These are phyloP conservation scores for Podaxis sp. DNA, from an alignment of 768 basidiomycete genomes.

Conservation along the genomic window DNA sequence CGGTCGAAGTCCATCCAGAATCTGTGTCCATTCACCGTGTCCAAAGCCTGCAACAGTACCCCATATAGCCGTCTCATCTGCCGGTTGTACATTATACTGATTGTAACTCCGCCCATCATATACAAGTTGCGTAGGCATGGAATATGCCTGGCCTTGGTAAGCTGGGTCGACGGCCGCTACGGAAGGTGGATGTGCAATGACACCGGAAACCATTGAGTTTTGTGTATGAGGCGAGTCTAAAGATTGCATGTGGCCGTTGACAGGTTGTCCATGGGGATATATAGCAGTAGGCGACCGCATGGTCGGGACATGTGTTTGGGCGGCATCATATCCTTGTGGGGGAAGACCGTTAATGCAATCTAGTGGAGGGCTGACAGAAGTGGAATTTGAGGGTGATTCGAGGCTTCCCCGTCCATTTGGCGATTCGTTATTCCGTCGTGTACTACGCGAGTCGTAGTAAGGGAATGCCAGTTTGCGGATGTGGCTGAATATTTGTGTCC, in stretches of 20 bases:
- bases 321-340: conserved; percentile 35
- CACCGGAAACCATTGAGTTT: conserved; percentile 16
- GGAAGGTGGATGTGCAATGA: conserved; percentile 21
- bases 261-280: conserved; percentile 20
- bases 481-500: conserved; percentile 57
- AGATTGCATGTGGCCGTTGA: conserved; percentile 16
- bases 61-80: conserved; percentile 70
- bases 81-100: conserved; percentile 45
- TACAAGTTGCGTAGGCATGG: conserved; percentile 23
- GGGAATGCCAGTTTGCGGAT: conserved; percentile 80
- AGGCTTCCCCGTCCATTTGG: conserved; percentile 43
- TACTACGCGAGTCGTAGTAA: conserved; percentile 68
- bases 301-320: conserved; percentile 26
- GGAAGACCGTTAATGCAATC: conserved; percentile 33
- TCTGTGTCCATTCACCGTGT: conserved; percentile 69
- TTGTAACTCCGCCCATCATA: conserved; percentile 41
- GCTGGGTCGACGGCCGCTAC: conserved; percentile 18
- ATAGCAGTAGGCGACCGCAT: conserved; percentile 24
- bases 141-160: conserved; percentile 18
- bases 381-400: conserved; percentile 58
- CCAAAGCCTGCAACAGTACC: conserved; percentile 73
- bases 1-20: conserved; percentile 63
- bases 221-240: conserved; percentile 28
- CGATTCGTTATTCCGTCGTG: conserved; percentile 47
- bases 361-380: conserved; percentile 57